A percentile compares a stretch with the other conserved stretches of the same genome.
Conservation (phyloP, 352 stramenopile genomes). For the Globisporangium takayamanum region DNA sequence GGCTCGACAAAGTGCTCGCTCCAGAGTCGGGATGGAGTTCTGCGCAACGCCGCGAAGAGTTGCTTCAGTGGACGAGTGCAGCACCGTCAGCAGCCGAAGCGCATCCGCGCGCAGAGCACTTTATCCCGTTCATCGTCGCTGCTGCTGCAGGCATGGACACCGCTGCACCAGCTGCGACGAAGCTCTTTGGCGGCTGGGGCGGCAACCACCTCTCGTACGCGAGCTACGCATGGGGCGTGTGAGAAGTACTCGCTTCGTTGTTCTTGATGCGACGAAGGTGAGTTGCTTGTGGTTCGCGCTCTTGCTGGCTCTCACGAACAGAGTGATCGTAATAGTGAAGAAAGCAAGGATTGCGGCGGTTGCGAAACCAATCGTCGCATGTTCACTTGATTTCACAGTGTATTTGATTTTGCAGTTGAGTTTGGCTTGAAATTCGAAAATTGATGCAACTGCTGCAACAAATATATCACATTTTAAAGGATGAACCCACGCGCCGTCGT, state of each 20-base stretch:
- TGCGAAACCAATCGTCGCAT: background rate
- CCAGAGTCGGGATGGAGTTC: constrained; percentile 19
- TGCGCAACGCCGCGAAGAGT: constrained; percentile 26
- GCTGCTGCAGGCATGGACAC: constrained; percentile 50
- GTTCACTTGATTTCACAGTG: background rate
- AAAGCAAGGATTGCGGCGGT: background rate
- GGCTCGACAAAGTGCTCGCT: constrained; percentile 31
- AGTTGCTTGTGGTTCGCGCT: background rate
- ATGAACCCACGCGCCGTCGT: background rate
- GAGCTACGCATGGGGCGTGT: constrained; percentile 28
- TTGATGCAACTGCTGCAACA: background rate
- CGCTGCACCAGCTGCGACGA: constrained; percentile 15
- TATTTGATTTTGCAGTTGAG: background rate
- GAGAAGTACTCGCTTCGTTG: too few relatives aligned
- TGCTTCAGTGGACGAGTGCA: constrained; percentile 35
- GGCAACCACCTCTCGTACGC: constrained; percentile 34
- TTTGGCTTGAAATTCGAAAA: too few relatives aligned
- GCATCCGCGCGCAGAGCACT: constrained; percentile 41
- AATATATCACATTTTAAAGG: background rate
- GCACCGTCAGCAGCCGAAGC: constrained; percentile 29
- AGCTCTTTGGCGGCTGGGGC: constrained; percentile 35
- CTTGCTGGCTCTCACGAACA: too few relatives aligned
- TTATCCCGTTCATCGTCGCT: constrained; percentile 49
- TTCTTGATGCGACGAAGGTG: background rate
- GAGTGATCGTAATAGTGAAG: too few relatives aligned